A percentile compares a stretch with the other conserved stretches of the same genome.
phyloP scores from a whole-genome alignment of 805 yeast species.

The Ogataea trehaloabstinens region DNA sequence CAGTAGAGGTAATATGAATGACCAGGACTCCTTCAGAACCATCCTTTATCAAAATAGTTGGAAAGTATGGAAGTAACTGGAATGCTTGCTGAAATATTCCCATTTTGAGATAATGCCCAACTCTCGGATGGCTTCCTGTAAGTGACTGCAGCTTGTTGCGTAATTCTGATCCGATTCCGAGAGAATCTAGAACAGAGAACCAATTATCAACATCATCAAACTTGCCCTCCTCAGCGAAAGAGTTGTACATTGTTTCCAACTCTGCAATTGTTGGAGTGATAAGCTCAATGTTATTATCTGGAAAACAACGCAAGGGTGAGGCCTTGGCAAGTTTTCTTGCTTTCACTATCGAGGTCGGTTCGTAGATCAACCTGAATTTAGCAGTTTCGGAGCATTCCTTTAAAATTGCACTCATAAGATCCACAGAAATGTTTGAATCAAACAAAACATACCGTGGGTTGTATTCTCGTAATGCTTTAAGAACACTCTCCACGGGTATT shows the following conservation, averaged over 20 bases:
- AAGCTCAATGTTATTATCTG: slow-evolving; percentile 43
- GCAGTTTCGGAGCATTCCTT: slow-evolving; percentile 16
- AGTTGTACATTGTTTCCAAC: slow-evolving; percentile 49
- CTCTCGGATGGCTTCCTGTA: slow-evolving; percentile 24
- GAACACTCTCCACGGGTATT: slow-evolving; percentile 42
- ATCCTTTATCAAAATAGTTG: slow-evolving; percentile 62
- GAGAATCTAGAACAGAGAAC: slow-evolving; percentile 70
- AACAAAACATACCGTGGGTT: slow-evolving; percentile 52
- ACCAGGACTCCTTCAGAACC: slow-evolving; percentile 63
- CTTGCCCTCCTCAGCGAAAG: slow-evolving; percentile 39
- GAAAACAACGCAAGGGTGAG: slow-evolving; percentile 42
- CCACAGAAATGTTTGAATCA: slow-evolving; percentile 65
- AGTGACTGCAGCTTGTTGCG: slow-evolving; percentile 43
- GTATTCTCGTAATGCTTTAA: slow-evolving; percentile 36
- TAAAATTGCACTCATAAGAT: slow-evolving; percentile 39
- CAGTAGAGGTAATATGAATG: slow-evolving; percentile 34
- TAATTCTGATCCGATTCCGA: slow-evolving; percentile 47
- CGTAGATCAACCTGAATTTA: slow-evolving; percentile 46
- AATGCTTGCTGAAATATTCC: slow-evolving; percentile 67
- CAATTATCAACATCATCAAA: slow-evolving; percentile 59
- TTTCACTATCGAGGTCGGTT: slow-evolving; percentile 76
- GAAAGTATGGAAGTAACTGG: slow-evolving; percentile 72
- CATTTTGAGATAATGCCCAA: slow-evolving; percentile 27
- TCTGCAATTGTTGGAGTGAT: slow-evolving; percentile 73
- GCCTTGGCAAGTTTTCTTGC: slow-evolving; percentile 44